Base-by-base conservation (phyloP, 2,329 filamentous ascomycete genomes). In the Lachnellula occidentalis region DNA sequence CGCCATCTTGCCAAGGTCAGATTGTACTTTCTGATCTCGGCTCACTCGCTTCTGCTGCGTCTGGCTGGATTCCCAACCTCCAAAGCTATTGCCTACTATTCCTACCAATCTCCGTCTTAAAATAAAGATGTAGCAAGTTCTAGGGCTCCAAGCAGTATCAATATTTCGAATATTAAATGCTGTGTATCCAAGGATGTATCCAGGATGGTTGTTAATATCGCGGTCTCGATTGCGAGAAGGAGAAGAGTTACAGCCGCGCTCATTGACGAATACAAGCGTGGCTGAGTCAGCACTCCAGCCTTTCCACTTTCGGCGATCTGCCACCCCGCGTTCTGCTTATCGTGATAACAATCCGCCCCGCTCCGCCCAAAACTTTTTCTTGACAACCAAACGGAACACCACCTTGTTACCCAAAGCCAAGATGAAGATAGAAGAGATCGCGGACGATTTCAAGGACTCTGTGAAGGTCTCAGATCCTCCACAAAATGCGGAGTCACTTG, bases 1-100 rank as follows among this genome's bases (percentile, higher is more conserved):
- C 48, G 78, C 75, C 60, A 78, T 73, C 68, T 77, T 78, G 58
- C 15, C 36, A 39, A 39, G 8, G 4, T 39, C 14, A n/a, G 36
- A 39, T 39, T 39, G 15, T 39, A 39, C 14, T 17, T 39, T 15
- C 15, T 15, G 15, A n/a, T 39, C 17, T 39, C 27, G 27, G 27
- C 27, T 31, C 11, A 31, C 9, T 31, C 27, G 27, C 27, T 31
- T 12, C 27, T 31, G 27, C 27, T 31, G 27, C 27, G 27, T 31
- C 27, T 31, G 27, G 27, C 8, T 31, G 27, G 27, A 31, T 31
- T 31, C 27, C 27, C 27, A 31, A 31, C 27, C 27, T 31, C 27
- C 9, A 11, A 31, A 31, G 27, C 9, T 31, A 9, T 31, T 9
- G 27, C 27, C 27, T 31, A 31, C 27, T 31, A 3, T 31, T 31